A percentile compares a stretch with the other conserved stretches of the same genome.
phyloP scores from a whole-genome alignment of 345 rosid genomes.

The Hypericum androsaemum region DNA sequence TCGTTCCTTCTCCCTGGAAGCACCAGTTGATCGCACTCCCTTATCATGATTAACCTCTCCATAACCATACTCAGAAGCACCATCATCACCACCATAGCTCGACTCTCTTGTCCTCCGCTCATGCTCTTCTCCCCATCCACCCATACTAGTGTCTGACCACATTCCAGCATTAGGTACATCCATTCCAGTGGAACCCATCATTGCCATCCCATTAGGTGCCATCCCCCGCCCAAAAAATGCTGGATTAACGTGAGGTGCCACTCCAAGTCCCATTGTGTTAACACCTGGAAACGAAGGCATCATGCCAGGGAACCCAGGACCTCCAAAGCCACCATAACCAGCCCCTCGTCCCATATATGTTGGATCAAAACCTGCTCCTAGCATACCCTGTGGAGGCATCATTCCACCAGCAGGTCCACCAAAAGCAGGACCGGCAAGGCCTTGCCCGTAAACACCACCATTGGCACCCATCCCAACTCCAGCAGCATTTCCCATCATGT shows the following conservation, averaged over 20 bases:
- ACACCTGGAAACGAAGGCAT: conserved; percentile 66
- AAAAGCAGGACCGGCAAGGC: conserved; percentile 56
- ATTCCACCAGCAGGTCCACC: conserved; percentile 54
- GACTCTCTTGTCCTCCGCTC: conserved; percentile 47
- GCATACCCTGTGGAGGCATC: conserved; percentile 76
- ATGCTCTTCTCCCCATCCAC: conserved; percentile 58
- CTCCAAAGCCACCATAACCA: conserved; percentile 64
- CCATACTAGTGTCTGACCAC: conserved; percentile 70
- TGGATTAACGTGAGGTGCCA: conserved; percentile 87
- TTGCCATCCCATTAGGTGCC: conserved; percentile 50
- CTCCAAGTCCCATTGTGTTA: conserved; percentile 71
- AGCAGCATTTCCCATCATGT: conserved; percentile 35
- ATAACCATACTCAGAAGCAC: conserved; percentile 74
- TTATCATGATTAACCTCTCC: conserved; percentile 71
- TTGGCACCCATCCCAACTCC: conserved; percentile 35
- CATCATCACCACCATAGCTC: conserved; percentile 77
- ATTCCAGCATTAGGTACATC: conserved; percentile 56
- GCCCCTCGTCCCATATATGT: conserved; percentile 69
- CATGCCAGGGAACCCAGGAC: conserved; percentile 73
- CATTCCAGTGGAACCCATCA: conserved; percentile 65
- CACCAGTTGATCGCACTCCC: conserved; percentile 42
- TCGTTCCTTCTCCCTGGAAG: conserved; percentile 51
- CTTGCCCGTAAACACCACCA: conserved; percentile 66
- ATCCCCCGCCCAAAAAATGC: conserved; percentile 70
- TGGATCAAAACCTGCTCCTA: conserved; percentile 77